Evolutionary conservation across 306 rosid genomes (phyloP), one percentile per base, ranked within the genome.

Genomic region (Coriaria nepalensis): DNA sequence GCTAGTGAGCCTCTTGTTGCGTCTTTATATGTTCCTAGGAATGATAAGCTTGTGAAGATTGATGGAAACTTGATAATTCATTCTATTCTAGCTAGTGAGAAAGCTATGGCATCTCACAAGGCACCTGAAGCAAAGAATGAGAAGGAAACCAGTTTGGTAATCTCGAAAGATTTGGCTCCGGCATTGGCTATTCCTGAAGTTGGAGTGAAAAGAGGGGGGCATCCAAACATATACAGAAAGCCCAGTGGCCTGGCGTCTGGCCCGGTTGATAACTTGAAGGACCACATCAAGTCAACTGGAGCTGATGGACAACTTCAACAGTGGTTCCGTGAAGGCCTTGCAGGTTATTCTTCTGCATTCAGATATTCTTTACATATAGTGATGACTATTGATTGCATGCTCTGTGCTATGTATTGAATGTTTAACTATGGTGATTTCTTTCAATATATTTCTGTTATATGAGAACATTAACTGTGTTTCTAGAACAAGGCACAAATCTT

Each of bases 241-340:
- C 48, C 77, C 32, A 13, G 75, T 0, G 78, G 93, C 53, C 82
- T 90, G 41, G 47, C 79, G 40, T 60, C 81, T 50, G 75, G 87
- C 55, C 65, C 85, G 9, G 34, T 76, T 50, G 74, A 78, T 49
- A 61, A 63, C 53, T 64, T 59, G 66, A 80, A 71, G 68, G 76
- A 76, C 70, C 81, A 57, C 47, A 51, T 65, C 57, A 78, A 76
- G 65, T 69, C 93, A 55, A 58, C 76, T 14, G 62, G 78, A n/a
- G 70, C 78, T 60, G 86, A 92, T 78, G 94, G 98, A 52, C 79
- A 68, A 64, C 81, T 82, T 60, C 96, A 82, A 46, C 96, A 85
- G 76, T 86, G 96, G 98, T 92, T 92, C 68, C 88, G 76, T n/a
- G 98, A 92, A 75, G 98, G 96, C 6, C 68, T 82, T 68, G 94